These are phyloP conservation scores for Begonia peltatifolia DNA, from an alignment of 306 rosid genomes.

Conservation along the genomic window DNA sequence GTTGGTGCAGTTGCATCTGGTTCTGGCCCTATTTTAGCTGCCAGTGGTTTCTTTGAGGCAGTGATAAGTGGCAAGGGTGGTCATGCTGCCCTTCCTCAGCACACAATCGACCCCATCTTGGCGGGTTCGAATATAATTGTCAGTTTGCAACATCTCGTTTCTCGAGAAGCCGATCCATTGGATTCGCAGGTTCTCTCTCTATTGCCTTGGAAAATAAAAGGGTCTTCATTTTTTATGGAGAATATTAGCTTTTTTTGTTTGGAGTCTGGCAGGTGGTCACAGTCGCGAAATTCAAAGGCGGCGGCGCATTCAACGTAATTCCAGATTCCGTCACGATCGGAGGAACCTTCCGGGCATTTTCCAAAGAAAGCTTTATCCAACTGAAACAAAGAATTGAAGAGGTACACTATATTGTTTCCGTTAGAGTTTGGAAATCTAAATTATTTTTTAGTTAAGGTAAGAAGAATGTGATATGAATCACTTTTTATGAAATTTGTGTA, in stretches of 20 bases:
- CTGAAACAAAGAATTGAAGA: constrained; percentile 43
- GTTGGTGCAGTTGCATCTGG: constrained; percentile 47
- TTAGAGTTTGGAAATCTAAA: too few species aligned
- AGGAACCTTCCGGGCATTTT: constrained; percentile 70
- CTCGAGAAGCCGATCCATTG: constrained; percentile 76
- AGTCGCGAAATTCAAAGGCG: constrained; percentile 54
- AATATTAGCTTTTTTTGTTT: too few species aligned
- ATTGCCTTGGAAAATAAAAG: too few species aligned
- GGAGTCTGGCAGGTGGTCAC: constrained; percentile 50
- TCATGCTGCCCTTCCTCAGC: constrained; percentile 84
- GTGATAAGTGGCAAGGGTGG: constrained; percentile 77
- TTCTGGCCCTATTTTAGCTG: constrained; percentile 63
- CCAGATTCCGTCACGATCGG: constrained; percentile 77
- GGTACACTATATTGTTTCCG: constrained; percentile 17
- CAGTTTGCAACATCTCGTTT: constrained; percentile 76
- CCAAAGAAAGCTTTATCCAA: constrained; percentile 29
- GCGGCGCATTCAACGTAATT: constrained; percentile 76
- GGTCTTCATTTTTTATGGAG: too few species aligned
- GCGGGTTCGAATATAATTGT: constrained; percentile 68
- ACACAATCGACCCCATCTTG: constrained; percentile 70
- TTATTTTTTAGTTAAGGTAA: too few species aligned
- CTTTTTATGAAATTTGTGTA: too few species aligned
- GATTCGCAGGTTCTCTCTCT: constrained; percentile 54
- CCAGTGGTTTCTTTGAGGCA: constrained; percentile 65
- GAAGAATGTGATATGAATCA: too few species aligned